Conservation (phyloP, 1,284 basidiomycete genomes). For the Pseudozyma sp. region DNA sequence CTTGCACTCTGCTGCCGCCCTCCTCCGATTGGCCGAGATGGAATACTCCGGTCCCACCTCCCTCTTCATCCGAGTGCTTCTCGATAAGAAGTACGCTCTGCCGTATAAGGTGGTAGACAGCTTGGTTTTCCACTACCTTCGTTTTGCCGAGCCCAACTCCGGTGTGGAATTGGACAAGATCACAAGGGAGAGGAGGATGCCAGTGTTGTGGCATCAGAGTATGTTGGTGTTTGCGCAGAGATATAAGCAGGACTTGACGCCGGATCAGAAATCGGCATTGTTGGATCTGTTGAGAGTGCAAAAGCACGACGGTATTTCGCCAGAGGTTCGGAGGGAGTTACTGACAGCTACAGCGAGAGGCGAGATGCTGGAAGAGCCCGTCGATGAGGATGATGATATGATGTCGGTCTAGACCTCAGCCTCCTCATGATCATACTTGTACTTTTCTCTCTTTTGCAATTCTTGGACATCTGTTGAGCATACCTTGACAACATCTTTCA, state of each 20-base stretch:
- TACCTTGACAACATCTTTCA: not conserved
- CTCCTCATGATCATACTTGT: constrained; percentile 2
- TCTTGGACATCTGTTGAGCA: not conserved
- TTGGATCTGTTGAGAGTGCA: constrained; percentile 89
- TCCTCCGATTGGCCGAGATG: constrained; percentile 94
- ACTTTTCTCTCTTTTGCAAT: constrained; percentile 9
- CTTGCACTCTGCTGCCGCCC: constrained; percentile 93
- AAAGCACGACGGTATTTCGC: constrained; percentile 87
- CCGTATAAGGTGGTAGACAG: constrained; percentile 99
- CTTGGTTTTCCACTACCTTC: constrained; percentile 96
- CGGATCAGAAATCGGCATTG: constrained; percentile 97
- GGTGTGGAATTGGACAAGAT: constrained; percentile 63
- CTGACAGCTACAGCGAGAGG: constrained; percentile 72
- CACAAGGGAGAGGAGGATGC: constrained; percentile 70
- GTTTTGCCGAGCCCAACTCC: constrained; percentile 75
- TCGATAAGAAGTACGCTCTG: constrained; percentile 98
- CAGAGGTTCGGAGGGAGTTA: constrained; percentile 88
- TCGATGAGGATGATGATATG: constrained; percentile 56
- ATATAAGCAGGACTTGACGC: constrained; percentile 96
- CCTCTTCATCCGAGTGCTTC: constrained; percentile 93
- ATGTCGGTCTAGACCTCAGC: constrained; percentile 47
- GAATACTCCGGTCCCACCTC: constrained; percentile 94
- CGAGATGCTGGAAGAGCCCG: constrained; percentile 68
- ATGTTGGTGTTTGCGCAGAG: constrained; percentile 93
- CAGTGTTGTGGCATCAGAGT: constrained; percentile 98